Evolutionary conservation across 2,329 filamentous ascomycete genomes (phyloP).

Genomic region (Calonectria multiphialidica): DNA sequence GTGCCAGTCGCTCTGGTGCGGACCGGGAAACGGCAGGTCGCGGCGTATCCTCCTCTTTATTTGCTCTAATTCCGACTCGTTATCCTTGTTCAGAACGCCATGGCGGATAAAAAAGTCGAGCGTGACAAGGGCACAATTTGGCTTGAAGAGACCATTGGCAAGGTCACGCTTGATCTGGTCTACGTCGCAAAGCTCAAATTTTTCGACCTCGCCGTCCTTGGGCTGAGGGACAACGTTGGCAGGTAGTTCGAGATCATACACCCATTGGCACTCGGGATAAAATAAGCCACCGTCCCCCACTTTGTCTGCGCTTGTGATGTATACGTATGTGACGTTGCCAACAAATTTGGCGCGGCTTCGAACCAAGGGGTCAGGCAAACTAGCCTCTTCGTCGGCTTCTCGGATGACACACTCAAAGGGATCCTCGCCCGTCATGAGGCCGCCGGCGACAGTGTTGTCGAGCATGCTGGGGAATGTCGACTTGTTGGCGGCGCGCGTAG

Average conservation of each 20-base stretch:
- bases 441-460: conserved; percentile 92
- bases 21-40: conserved; percentile 82
- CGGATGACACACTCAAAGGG: conserved; percentile 86
- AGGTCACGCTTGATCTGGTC: conserved; percentile 81
- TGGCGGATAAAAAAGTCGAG: conserved; percentile 93
- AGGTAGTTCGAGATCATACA: conserved; percentile 88
- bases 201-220: conserved; percentile 89
- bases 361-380: conserved; percentile 78
- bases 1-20: conserved; percentile 59
- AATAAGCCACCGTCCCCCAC: conserved; percentile 86
- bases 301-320: conserved; percentile 79
- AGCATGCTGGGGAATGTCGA: conserved; percentile 92
- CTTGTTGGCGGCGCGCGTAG: conserved; percentile 80
- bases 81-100: conserved; percentile 81
- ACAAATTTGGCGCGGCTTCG: conserved; percentile 67
- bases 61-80: conserved; percentile 83
- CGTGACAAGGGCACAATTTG: conserved; percentile 87
- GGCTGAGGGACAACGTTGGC: conserved; percentile 77
- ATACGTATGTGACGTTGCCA: conserved; percentile 87
- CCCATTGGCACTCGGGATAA: conserved; percentile 91
- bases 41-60: conserved; percentile 83
- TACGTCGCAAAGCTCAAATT: conserved; percentile 82
- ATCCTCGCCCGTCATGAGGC: conserved; percentile 81
- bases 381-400: conserved; percentile 91
- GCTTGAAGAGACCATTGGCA: conserved; percentile 84